These are phyloP conservation scores for Citrullus mucosospermus DNA, from an alignment of 306 rosid species.

Conservation along the genomic window DNA sequence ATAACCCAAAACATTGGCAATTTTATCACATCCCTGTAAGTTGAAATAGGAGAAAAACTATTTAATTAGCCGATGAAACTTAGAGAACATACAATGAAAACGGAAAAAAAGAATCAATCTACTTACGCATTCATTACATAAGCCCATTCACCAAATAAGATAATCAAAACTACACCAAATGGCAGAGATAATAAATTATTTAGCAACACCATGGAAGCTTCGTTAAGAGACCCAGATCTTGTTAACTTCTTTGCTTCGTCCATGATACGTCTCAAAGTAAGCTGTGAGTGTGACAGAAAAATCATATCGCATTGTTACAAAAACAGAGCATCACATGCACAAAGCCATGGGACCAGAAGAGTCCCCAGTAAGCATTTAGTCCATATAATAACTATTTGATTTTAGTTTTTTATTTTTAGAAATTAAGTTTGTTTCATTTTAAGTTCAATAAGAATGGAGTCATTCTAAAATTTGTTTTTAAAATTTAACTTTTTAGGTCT, in stretches of 20 bases:
- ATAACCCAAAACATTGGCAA: conserved; percentile 62
- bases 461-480: too few species aligned
- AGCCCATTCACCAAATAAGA: conserved; percentile 62
- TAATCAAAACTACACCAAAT: conserved; percentile 50
- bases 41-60: conserved; percentile 6
- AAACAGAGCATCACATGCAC: not conserved
- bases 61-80: not conserved
- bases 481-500: too few species aligned
- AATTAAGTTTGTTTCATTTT: too few species aligned
- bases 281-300: conserved; percentile 21
- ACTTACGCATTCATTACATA: conserved; percentile 65
- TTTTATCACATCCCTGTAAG: conserved; percentile 52
- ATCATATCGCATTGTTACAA: not conserved
- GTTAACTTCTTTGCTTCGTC: conserved; percentile 71
- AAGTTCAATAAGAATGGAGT: too few species aligned
- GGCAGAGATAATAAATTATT: conserved; percentile 75
- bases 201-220: conserved; percentile 90
- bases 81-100: not conserved
- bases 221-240: conserved; percentile 67
- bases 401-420: too few species aligned
- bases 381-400: too few species aligned
- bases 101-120: not conserved
- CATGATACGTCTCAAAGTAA: conserved; percentile 73
- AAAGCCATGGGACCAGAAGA: not conserved
- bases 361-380: not conserved